Percentiles rank a stretch among this genome's conserved stretches.
phyloP scores from a whole-genome alignment of 768 basidiomycete genomes.

The Tricholoma terreum region DNA sequence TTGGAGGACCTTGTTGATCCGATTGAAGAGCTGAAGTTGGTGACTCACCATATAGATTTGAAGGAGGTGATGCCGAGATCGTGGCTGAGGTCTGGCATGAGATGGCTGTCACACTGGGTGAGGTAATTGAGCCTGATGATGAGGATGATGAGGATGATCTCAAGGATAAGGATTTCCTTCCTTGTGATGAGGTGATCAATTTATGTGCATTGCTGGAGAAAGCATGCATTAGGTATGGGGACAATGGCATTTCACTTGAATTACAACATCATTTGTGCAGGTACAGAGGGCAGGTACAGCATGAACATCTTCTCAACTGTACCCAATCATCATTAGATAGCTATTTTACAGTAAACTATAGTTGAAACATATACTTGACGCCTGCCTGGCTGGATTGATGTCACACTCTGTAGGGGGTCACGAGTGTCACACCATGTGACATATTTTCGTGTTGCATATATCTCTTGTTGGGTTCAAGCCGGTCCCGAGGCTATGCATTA shows the following conservation, averaged over 20 bases:
- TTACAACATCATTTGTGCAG: neutral
- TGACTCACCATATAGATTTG: too few relatives aligned
- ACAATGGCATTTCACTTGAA: neutral
- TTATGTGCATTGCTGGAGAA: neutral
- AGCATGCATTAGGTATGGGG: neutral
- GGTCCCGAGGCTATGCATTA: neutral
- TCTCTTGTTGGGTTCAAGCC: neutral
- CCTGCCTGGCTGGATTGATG: neutral
- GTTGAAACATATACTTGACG: neutral
- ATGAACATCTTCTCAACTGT: neutral
- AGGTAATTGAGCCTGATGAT: neutral
- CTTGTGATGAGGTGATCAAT: neutral
- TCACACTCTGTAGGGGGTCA: neutral
- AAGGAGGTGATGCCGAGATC: too few relatives aligned
- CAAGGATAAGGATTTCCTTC: neutral
- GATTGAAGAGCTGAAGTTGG: too few relatives aligned
- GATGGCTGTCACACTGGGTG: neutral
- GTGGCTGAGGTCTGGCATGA: too few relatives aligned
- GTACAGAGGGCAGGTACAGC: neutral
- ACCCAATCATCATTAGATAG: neutral
- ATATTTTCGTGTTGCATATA: neutral
- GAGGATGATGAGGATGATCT: neutral
- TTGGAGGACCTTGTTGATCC: too few relatives aligned
- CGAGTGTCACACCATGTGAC: neutral
- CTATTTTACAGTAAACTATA: neutral